Base-by-base conservation (phyloP, 2,329 filamentous ascomycete species). In the Hypoxylon sp. region DNA sequence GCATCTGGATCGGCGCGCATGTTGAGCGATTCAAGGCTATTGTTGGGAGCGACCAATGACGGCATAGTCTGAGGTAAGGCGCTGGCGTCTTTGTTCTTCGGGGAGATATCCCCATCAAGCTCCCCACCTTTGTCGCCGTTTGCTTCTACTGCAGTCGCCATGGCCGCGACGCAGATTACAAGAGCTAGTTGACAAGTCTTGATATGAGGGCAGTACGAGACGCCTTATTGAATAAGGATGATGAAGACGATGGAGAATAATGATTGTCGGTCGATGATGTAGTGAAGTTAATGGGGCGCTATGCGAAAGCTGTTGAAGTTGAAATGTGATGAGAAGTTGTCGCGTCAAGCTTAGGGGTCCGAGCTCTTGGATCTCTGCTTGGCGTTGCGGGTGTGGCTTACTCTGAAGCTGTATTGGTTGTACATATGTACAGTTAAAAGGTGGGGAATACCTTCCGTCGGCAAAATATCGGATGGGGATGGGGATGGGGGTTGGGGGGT, bases 1-100 rank as follows among this genome's bases (percentile, higher is more conserved):
- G 88, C 88, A 81, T 92, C 90, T 5, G 89, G 89, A 70, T 91
- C 89, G 58, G 85, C 83, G 71, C 86, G 86, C 76, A 86, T 81
- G 64, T 83, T 82, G 68, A 87, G 81, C 1, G 83, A 78, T 63
- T 80, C 80, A 63, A 85, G 79, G 4, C 78, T 72, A 70, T 80
- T 81, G 66, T 77, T 79, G 33, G 78, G 68, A 17, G 78, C 66
- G 29, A 73, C 73, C 33, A 77, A 70, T 1, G 76, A 66, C 39
- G 72, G 74, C 26, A 81, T 77, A n/a, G 77, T 76, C 44, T 74
- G 77, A 24, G 80, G 75, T 24, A 71, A 56, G 44, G 78, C 73
- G 17, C 68, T 65, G 19, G 78, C 74, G 54, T 68, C 62, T 67
- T 77, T 76, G 71, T 79, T 81, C 68, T 73, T 76, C 14, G 78